phyloP scores from a whole-genome alignment of 2,329 filamentous ascomycete species.

The Onygenales sp. region DNA sequence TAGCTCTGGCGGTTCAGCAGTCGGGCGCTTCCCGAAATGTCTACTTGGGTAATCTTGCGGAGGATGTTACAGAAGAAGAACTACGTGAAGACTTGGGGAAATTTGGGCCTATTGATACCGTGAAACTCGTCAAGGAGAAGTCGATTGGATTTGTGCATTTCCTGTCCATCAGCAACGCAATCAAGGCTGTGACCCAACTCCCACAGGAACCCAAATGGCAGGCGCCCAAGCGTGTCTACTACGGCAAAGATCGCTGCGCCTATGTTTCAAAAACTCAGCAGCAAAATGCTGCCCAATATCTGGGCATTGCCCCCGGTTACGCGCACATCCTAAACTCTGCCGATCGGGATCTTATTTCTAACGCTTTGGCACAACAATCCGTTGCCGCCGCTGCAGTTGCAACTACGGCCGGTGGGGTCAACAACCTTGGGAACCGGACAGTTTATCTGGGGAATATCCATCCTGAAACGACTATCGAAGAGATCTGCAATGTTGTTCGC shows the following conservation, averaged over 20 bases:
- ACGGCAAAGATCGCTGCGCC: conserved; percentile 95
- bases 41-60: conserved; percentile 85
- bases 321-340: conserved; percentile 93
- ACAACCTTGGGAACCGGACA: conserved; percentile 93
- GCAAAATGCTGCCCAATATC: conserved; percentile 95
- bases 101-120: conserved; percentile 90
- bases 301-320: conserved; percentile 93
- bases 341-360: conserved; percentile 93
- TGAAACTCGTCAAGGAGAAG: conserved; percentile 97
- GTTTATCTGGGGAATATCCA: conserved; percentile 99
- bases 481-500: conserved; percentile 98
- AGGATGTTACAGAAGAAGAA: conserved; percentile 85
- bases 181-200: conserved; percentile 94
- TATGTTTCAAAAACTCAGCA: conserved; percentile 99
- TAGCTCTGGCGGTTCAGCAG: conserved; percentile 94
- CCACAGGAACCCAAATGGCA: conserved; percentile 97
- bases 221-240: conserved; percentile 88
- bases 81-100: conserved; percentile 90
- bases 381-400: conserved; percentile 94
- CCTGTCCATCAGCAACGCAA: conserved; percentile 91
- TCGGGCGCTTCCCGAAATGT: conserved; percentile 95
- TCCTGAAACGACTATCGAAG: conserved; percentile 96
- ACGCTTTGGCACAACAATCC: conserved; percentile 90
- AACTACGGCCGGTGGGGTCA: conserved; percentile 90
- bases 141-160: conserved; percentile 97